These are phyloP conservation scores for Naganishia vishniacii DNA, from an alignment of 768 basidiomycete genomes.

Conservation along the genomic window DNA sequence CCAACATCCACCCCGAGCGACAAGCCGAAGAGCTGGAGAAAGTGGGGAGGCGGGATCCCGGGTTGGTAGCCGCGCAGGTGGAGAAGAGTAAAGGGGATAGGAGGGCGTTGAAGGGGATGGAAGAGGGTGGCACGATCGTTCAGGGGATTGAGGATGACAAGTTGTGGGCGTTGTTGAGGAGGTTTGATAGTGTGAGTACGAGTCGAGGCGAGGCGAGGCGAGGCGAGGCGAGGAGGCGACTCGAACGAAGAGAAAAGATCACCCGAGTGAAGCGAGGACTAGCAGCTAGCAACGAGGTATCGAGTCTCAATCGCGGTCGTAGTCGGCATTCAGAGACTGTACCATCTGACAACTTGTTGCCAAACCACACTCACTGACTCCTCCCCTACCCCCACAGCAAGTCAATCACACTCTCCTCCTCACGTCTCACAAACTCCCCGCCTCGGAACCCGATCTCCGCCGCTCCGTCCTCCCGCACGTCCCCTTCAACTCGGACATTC, in stretches of 20 bases:
- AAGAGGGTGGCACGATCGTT: conserved; percentile 46
- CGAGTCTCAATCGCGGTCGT: too few relatives aligned
- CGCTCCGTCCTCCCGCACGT: conserved; percentile 48
- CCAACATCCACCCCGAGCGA: conserved; percentile 40
- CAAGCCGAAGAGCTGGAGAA: conserved; percentile 41
- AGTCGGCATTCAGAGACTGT: conserved; percentile 23
- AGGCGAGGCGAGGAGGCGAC: not conserved
- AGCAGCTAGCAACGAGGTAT: too few relatives aligned
- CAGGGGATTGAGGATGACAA: conserved; percentile 50
- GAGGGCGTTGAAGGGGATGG: conserved; percentile 44
- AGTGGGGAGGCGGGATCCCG: conserved; percentile 36
- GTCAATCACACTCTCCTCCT: conserved; percentile 47
- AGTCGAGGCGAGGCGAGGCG: not conserved
- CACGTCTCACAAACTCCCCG: conserved; percentile 43
- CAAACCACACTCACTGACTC: not conserved
- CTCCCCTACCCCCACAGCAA: conserved; percentile 37
- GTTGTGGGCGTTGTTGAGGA: conserved; percentile 47
- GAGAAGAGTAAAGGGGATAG: conserved; percentile 50
- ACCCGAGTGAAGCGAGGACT: too few relatives aligned
- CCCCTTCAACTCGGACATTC: conserved; percentile 48
- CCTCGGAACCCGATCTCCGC: conserved; percentile 50
- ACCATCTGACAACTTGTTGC: not conserved
- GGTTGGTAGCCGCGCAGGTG: conserved; percentile 43
- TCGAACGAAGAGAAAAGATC: not conserved
- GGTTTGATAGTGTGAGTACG: conserved; percentile 33